Conservation (phyloP, 148 eudicot species). For the Vaccinium corymbosum region DNA sequence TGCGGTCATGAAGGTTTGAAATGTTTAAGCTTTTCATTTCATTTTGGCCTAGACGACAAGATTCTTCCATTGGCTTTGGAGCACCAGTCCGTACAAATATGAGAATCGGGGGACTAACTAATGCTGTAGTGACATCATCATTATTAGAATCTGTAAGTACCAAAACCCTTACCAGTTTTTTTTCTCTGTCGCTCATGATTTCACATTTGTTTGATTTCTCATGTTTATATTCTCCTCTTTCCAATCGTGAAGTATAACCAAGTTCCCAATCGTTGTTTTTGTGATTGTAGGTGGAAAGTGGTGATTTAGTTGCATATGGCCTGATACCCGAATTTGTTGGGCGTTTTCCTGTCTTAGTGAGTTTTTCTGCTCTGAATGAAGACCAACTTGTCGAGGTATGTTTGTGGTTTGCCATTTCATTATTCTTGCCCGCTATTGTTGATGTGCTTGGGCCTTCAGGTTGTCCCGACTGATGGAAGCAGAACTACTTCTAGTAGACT, state of each 20-base stretch:
- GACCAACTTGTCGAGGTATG: constrained; percentile 63
- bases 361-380: constrained; percentile 51
- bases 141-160: constrained; percentile 47
- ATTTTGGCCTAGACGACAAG: constrained; percentile 42
- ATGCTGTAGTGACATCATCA: constrained; percentile 44
- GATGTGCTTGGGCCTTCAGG: neutral
- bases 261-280: constrained; percentile 9
- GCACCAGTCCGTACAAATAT: constrained; percentile 58
- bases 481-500: neutral
- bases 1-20: neutral
- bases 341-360: constrained; percentile 54
- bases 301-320: constrained; percentile 67
- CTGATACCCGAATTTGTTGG: constrained; percentile 71
- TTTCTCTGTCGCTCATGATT: neutral
- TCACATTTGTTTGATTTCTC: neutral
- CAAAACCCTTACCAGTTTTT: neutral
- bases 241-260: neutral
- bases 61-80: constrained; percentile 65
- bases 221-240: neutral
- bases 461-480: neutral
- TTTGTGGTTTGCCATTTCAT: neutral
- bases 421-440: neutral
- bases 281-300: constrained; percentile 50
- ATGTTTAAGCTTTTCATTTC: constrained; percentile 7
- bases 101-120: constrained; percentile 35